Base-by-base conservation (phyloP, 2,329 filamentous ascomycete species). In the Didymella arachidicola region DNA sequence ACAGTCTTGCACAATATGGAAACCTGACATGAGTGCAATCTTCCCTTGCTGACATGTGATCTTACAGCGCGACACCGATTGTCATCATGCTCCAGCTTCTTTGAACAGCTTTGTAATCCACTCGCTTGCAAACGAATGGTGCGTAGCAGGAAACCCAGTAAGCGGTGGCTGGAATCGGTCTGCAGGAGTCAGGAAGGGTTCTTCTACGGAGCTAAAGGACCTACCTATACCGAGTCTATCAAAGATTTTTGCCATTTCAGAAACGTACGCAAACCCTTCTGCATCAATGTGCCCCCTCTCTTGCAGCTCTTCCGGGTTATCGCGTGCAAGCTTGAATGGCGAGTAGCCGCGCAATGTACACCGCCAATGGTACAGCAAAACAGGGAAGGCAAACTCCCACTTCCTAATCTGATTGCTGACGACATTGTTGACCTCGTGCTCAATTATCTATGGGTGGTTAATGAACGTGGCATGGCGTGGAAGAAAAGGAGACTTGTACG, bases 101-200 rank as follows among this genome's bases (percentile, higher is more conserved):
- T 70, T 69, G 62, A 77, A 71, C 27, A 77, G 67, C 30, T 68
- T 65, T 16, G 61, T 65, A 42, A 76, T 76, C 72, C 72, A 76
- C 58, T 69, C 60, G 59, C 65, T 74, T n/a, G 64, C 64, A 47
- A 68, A 63, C 14, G 72, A 70, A 55, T 66, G 67, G 25, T 72
- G 64, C 10, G 63, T 64, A 34, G 67, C 50, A 38, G 65, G 53
- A 39, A 70, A 65, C 7, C 69, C 69, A n/a, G 67, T 70, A 19
- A 72, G 62, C 11, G 72, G 72, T 44, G 67, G 65, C 51, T 70
- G 67, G 48, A 69, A 71, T 41, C 65, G 71, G 51, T 69, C 73
- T 75, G 53, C 27, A 38, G n/a, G 8, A 18, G 38, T 68, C 39
- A 67, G 65, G 46, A 43, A 19, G 19, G 4, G 43, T 27, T 36